Percentiles rank a stretch among this genome's conserved stretches.
Evolutionary conservation across 495 filamentous ascomycete genomes (phyloP).

Genomic region (Xylaria castorea): DNA sequence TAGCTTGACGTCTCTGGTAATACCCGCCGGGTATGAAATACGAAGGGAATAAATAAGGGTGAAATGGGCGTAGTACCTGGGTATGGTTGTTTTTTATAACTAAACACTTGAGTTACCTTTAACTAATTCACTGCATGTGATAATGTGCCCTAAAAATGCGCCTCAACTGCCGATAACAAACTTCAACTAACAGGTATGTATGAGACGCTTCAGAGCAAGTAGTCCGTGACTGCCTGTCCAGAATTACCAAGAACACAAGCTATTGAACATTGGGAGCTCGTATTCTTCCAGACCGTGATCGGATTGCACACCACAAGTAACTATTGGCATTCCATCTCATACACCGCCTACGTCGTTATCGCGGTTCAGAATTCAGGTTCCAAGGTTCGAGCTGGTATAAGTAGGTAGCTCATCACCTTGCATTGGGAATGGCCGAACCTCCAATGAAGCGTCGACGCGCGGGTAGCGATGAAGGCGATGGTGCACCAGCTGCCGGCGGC

Average conservation of each 20-base stretch:
- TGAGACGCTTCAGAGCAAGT: neutral
- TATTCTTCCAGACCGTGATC: neutral
- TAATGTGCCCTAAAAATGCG: neutral
- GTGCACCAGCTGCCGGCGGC: conserved; percentile 1
- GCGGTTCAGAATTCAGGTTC: neutral
- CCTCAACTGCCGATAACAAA: neutral
- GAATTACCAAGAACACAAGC: neutral
- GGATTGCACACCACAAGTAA: neutral
- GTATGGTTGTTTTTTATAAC: neutral
- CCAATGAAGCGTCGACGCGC: conserved; percentile 35
- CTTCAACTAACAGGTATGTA: neutral
- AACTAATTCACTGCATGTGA: neutral
- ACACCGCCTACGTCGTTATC: neutral
- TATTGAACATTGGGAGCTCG: neutral
- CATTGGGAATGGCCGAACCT: conserved; percentile 34
- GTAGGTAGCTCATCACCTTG: too few species aligned
- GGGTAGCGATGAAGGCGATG: conserved; percentile 14
- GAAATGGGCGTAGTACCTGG: neutral
- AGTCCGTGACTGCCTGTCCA: neutral
- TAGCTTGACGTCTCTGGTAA: neutral
- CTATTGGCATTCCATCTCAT: neutral
- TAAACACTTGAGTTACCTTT: neutral
- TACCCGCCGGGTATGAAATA: neutral
- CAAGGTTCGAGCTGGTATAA: neutral
- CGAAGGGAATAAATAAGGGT: neutral